A percentile compares a stretch with the other conserved stretches of the same genome.
Evolutionary conservation across 306 rosid species (phyloP).

Genomic region (Pueraria montana): DNA sequence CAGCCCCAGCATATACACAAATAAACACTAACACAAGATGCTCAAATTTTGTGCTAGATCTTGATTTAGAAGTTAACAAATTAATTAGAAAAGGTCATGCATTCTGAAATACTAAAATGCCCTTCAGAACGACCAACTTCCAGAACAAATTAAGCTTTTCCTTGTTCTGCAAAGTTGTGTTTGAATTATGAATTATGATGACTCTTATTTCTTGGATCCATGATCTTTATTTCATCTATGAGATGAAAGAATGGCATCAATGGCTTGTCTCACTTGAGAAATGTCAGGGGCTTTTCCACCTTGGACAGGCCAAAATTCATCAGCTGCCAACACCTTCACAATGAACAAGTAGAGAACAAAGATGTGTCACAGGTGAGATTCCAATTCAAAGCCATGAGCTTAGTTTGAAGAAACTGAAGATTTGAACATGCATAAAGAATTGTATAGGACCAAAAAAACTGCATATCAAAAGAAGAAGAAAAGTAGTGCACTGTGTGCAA

Average conservation of each 20-base stretch:
- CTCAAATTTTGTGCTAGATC: constrained; percentile 25
- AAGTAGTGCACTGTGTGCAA: background rate
- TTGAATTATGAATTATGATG: constrained; percentile 11
- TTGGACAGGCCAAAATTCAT: constrained; percentile 91
- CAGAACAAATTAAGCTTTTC: constrained; percentile 28
- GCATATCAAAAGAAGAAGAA: background rate
- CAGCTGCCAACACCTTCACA: constrained; percentile 82
- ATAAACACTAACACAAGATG: constrained; percentile 22
- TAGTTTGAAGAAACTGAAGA: constrained; percentile 13
- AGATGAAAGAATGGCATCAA: constrained; percentile 81
- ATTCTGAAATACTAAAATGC: constrained; percentile 42
- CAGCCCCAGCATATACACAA: constrained; percentile 36
- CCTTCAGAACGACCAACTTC: constrained; percentile 45
- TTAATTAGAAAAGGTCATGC: constrained; percentile 36
- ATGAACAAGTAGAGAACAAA: constrained; percentile 4
- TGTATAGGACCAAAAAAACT: background rate
- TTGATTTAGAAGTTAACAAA: constrained; percentile 41
- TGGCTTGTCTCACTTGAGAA: constrained; percentile 93
- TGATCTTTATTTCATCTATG: constrained; percentile 49
- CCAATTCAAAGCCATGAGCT: constrained; percentile 5
- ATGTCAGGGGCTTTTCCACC: constrained; percentile 91
- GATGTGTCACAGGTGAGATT: background rate
- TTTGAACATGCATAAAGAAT: background rate
- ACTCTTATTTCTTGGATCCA: constrained; percentile 32
- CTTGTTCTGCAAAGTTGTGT: constrained; percentile 44